Evolutionary conservation across 192 early-diverging fungal species (phyloP).

Genomic region (Coemansia reversa): DNA sequence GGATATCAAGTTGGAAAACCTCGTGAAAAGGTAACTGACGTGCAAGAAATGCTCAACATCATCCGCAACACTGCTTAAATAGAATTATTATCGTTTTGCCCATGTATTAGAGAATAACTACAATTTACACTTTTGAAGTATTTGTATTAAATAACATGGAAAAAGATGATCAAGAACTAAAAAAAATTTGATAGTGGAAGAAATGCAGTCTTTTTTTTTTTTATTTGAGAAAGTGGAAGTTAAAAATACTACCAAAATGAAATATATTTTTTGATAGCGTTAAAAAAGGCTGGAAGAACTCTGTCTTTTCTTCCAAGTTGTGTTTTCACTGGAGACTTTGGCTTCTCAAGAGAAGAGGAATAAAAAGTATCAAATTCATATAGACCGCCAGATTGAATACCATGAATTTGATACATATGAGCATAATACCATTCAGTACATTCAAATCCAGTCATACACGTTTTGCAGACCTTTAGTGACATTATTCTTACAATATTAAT

Average conservation of each 20-base stretch:
- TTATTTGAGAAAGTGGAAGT: not conserved
- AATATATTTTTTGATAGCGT: constrained; percentile 29
- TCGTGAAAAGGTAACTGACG: constrained; percentile 73
- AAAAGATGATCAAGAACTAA: no score
- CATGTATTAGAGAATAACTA: no score
- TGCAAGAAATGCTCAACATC: constrained; percentile 64
- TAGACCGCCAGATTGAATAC: constrained; percentile 8
- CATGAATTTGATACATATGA: constrained; percentile 41
- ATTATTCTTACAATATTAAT: constrained; percentile 11
- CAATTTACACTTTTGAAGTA: no score
- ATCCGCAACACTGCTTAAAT: not conserved
- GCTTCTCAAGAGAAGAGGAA: not conserved
- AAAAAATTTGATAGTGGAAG: no score
- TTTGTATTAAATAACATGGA: no score
- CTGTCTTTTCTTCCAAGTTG: constrained; percentile 15
- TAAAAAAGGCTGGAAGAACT: constrained; percentile 28
- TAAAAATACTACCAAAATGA: constrained; percentile 21
- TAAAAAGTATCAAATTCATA: constrained; percentile 8
- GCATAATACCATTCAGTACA: constrained; percentile 48
- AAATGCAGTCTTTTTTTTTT: no score
- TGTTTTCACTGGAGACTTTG: not conserved
- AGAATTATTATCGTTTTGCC: not conserved
- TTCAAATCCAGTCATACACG: constrained; percentile 44
- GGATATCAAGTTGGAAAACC: constrained; percentile 72
- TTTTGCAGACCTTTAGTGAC: constrained; percentile 33